These are phyloP conservation scores for Alternaria gansuensis DNA, from an alignment of 2,329 filamentous ascomycete species.

Conservation along the genomic window DNA sequence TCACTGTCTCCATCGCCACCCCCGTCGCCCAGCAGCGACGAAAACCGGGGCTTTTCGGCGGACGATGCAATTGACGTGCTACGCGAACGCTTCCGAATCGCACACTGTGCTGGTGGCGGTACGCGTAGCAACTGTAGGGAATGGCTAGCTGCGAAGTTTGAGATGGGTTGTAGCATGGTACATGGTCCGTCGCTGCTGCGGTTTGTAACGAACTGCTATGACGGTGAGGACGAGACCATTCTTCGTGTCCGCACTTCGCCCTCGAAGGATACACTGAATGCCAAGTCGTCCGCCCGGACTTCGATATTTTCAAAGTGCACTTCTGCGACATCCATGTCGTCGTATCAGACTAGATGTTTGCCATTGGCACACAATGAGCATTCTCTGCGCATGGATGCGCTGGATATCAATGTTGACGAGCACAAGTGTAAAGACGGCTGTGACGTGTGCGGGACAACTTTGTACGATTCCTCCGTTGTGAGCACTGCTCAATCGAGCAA, in stretches of 20 bases:
- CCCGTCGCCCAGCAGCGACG: background rate
- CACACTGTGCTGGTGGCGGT: background rate
- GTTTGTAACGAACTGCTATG: background rate
- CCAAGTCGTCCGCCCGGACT: background rate
- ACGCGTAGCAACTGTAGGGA: background rate
- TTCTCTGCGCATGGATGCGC: constrained; percentile 1
- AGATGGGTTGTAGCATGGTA: background rate
- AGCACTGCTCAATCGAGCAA: background rate
- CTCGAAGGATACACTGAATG: constrained; percentile 4
- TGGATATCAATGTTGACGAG: background rate
- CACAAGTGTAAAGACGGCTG: background rate
- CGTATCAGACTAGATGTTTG: constrained; percentile 7
- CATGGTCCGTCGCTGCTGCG: background rate
- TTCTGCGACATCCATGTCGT: constrained; percentile 14
- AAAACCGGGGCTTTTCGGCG: background rate
- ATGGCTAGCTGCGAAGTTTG: background rate
- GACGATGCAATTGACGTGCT: constrained; percentile 1
- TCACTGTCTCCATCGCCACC: background rate
- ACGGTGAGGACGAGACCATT: background rate
- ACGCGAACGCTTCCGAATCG: background rate
- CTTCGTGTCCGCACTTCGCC: background rate
- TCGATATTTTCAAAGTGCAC: constrained; percentile 12
- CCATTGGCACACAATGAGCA: background rate
- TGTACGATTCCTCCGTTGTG: background rate
- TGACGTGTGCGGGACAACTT: background rate